Conservation (phyloP, 192 early-diverging fungal genomes). For the Chytriomyces hyalinus region DNA sequence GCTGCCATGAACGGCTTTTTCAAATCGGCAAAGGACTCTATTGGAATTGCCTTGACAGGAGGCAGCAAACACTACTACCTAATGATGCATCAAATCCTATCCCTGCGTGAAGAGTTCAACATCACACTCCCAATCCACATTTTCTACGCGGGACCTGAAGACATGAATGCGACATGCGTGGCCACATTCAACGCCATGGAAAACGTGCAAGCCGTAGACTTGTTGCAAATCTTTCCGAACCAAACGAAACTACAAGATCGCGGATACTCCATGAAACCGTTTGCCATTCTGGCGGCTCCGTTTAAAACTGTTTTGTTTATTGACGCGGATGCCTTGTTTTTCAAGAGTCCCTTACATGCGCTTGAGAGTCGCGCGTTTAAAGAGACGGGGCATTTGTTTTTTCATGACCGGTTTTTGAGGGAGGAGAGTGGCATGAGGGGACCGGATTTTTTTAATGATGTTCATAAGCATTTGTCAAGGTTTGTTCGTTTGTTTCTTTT, state of each 20-base stretch:
- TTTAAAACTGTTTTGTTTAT: constrained; percentile 17
- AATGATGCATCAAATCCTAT: neutral
- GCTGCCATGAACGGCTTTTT: neutral
- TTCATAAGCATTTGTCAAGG: too few relatives aligned
- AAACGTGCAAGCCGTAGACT: neutral
- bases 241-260: neutral
- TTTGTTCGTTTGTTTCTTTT: too few relatives aligned
- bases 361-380: neutral
- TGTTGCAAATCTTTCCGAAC: constrained; percentile 11
- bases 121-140: constrained; percentile 4
- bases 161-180: neutral
- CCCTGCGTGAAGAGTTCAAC: neutral
- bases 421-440: neutral
- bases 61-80: neutral
- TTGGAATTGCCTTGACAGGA: constrained; percentile 5
- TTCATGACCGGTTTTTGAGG: neutral
- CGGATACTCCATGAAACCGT: constrained; percentile 27
- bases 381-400: constrained; percentile 24
- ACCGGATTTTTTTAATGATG: too few relatives aligned
- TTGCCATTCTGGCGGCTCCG: constrained; percentile 9
- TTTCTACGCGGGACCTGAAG: neutral
- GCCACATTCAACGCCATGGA: neutral
- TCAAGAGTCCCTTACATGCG: neutral
- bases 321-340: constrained; percentile 23
- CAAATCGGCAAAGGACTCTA: neutral